Percentiles rank a stretch among this genome's conserved stretches.
Conservation (phyloP, 2,329 filamentous ascomycete genomes). For the Venturiaceae sp. region DNA sequence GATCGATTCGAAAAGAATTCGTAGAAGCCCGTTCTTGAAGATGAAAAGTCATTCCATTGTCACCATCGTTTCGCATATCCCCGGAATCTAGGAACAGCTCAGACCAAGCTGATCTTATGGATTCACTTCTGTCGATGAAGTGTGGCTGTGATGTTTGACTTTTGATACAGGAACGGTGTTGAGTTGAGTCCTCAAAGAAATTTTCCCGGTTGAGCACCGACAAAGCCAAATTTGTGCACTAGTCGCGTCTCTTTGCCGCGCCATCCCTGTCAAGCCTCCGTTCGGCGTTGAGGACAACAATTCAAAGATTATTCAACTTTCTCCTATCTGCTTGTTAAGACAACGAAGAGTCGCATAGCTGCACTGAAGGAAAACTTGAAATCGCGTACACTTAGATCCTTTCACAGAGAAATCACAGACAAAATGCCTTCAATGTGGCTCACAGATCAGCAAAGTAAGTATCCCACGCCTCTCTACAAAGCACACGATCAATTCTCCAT, state of each 20-base stretch:
- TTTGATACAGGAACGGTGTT: not conserved
- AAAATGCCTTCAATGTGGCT: conserved; percentile 88
- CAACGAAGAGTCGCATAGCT: not conserved
- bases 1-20: not conserved
- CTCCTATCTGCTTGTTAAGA: not conserved
- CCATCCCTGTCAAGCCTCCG: not conserved
- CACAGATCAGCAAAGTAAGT: conserved; percentile 85
- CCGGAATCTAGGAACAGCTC: not conserved
- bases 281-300: not conserved
- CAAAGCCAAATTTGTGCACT: no score
- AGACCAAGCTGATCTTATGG: not conserved
- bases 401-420: not conserved
- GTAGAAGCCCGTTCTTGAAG: no score
- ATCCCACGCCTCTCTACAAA: not conserved
- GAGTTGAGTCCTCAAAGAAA: no score
- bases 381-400: not conserved
- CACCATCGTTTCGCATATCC: not conserved
- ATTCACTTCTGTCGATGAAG: no score
- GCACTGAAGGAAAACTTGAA: not conserved
- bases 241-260: not conserved
- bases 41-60: not conserved
- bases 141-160: not conserved
- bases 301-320: not conserved
- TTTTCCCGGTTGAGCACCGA: no score
- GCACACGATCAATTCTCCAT: conserved; percentile 9